Conservation (phyloP, 352 stramenopile species). For the Globisporangium canariense region DNA sequence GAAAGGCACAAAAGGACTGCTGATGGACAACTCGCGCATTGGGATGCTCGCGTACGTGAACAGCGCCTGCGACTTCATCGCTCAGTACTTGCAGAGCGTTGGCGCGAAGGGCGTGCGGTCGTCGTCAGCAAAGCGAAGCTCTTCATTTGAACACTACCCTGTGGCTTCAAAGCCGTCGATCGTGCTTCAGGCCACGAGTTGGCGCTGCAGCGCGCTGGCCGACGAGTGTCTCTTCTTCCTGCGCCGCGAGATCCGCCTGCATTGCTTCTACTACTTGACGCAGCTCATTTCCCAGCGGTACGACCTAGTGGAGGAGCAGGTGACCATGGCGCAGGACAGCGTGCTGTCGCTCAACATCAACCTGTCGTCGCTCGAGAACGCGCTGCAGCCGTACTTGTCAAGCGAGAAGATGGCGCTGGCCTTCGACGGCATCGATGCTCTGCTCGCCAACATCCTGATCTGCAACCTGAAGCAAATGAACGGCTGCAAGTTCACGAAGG, state of each 20-base stretch:
- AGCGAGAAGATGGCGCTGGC: slow-evolving; percentile 73
- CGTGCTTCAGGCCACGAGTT: slow-evolving; percentile 55
- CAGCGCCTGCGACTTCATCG: slow-evolving; percentile 70
- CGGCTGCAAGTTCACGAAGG: slow-evolving; percentile 56
- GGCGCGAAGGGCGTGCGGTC: background rate
- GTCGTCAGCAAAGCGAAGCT: slow-evolving; percentile 5
- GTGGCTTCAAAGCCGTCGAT: slow-evolving; percentile 14
- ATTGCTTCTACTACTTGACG: slow-evolving; percentile 79
- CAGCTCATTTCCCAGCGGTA: slow-evolving; percentile 66
- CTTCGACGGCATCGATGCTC: slow-evolving; percentile 67
- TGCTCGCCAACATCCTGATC: slow-evolving; percentile 66
- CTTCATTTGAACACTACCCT: slow-evolving; percentile 15
- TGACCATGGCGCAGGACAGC: slow-evolving; percentile 68
- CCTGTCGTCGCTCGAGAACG: slow-evolving; percentile 69
- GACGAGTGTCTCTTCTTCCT: slow-evolving; percentile 80
- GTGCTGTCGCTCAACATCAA: slow-evolving; percentile 78
- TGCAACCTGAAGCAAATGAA: slow-evolving; percentile 62
- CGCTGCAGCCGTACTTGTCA: slow-evolving; percentile 63
- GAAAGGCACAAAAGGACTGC: slow-evolving; percentile 38
- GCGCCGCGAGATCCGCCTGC: slow-evolving; percentile 66
- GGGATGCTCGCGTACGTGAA: slow-evolving; percentile 82
- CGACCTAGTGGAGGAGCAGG: slow-evolving; percentile 46
- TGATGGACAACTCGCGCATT: slow-evolving; percentile 75
- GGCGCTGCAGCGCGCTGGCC: slow-evolving; percentile 65
- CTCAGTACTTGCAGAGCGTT: slow-evolving; percentile 38